Base-by-base conservation (phyloP, 345 rosid species). In the Odontarrhena argentea region DNA sequence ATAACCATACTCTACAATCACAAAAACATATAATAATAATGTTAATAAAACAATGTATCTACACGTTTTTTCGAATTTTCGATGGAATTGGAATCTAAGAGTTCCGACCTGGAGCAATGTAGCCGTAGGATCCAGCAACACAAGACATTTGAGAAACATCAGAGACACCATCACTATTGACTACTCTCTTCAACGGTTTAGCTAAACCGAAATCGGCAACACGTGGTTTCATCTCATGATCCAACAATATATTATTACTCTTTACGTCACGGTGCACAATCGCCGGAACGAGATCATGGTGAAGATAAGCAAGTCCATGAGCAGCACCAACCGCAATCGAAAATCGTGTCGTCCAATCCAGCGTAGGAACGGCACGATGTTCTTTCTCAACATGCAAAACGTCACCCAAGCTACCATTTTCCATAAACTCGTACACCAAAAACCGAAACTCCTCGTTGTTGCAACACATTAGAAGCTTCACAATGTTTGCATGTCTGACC, bases 141-240 rank as follows among this genome's bases (percentile, higher is more conserved):
- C 78, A 76, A 0, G 90, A 84, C 88, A 77, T 83, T 6, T 47
- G 63, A 6, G 52, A 69, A 2, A 68, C 78, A 41, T 46, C 55
- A 2, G 47, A 37, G 48, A 43, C 72, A 66, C 49, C 56, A 52
- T 43, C 52, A 8, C 46, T 68, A 3, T 46, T 64, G 2, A 1
- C 45, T 54, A 65, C 74, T 9, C 56, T 61, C 48, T 67, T 80
- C 63, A 87, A 51, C 35, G 79, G 47, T 83, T 83, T 91, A 11
- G 97, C 95, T 59, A 91, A 60, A 46, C 95, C 97, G 8, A 87
- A 91, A 77, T 91, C 97, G 0, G 92, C 97, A 14, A 91, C 75
- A 14, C 74, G 83, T 38, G 95, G 86, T 47, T 37, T 74, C 83
- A 84, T 76, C 43, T 84, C 91, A 4, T 60, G 76, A 53, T 86